phyloP scores from a whole-genome alignment of 768 basidiomycete species.

The Hygrophoropsis aurantiaca region DNA sequence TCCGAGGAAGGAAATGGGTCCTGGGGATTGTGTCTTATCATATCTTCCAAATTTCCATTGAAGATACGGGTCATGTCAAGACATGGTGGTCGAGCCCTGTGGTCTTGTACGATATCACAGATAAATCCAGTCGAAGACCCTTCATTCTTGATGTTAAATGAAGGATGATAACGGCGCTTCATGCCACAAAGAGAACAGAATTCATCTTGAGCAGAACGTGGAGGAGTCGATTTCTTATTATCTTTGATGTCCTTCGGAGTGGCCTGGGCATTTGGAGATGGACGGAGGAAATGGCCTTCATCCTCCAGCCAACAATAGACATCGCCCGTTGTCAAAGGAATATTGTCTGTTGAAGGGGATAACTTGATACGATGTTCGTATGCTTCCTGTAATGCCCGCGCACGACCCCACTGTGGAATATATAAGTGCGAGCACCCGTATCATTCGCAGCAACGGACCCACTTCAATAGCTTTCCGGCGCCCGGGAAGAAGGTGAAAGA shows the following conservation, averaged over 20 bases:
- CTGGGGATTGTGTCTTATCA: constrained; percentile 5
- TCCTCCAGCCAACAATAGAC: constrained; percentile 47
- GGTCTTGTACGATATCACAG: constrained; percentile 22
- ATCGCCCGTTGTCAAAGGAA: constrained; percentile 38
- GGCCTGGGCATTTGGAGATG: constrained; percentile 11
- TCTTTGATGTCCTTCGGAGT: constrained; percentile 6
- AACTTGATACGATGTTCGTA: constrained; percentile 30
- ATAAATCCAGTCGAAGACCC: not conserved
- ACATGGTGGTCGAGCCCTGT: constrained; percentile 16
- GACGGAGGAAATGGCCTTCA: constrained; percentile 37
- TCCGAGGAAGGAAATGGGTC: not conserved
- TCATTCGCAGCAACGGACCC: constrained; percentile 8
- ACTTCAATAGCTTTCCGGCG: constrained; percentile 52
- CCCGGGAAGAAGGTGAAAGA: constrained; percentile 37
- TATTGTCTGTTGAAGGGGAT: constrained; percentile 14
- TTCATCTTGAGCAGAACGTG: constrained; percentile 20
- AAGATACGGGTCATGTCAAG: constrained; percentile 15
- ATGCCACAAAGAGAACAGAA: constrained; percentile 26
- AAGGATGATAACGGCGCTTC: constrained; percentile 25
- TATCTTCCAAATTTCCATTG: constrained; percentile 13
- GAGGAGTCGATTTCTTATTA: constrained; percentile 25
- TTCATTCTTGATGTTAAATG: constrained; percentile 21
- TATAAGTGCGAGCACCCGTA: not conserved
- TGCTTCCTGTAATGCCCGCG: constrained; percentile 38
- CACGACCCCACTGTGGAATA: constrained; percentile 43